Conservation (phyloP, 1,139 yeast species). For the Hemisphaericaspora xylanilytica region DNA sequence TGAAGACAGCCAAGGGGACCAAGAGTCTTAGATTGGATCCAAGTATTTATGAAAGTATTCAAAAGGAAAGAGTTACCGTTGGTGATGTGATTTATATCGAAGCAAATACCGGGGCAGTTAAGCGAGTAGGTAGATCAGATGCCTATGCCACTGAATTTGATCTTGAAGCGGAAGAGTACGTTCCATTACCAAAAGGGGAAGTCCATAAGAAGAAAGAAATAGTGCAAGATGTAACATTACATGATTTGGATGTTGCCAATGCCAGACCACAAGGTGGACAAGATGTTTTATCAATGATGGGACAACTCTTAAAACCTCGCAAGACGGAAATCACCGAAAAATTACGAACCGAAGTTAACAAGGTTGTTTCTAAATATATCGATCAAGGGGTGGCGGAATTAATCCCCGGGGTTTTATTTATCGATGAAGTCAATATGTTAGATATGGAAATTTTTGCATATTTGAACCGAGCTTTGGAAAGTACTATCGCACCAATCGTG, state of each 20-base stretch:
- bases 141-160: constrained; percentile 97
- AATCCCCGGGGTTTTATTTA: constrained; percentile 96
- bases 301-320: no score
- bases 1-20: constrained; percentile 95
- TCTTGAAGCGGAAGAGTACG: constrained; percentile 99
- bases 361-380: constrained; percentile 97
- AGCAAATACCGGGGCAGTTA: constrained; percentile 90
- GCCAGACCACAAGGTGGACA: constrained; percentile 97
- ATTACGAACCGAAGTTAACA: constrained; percentile 94
- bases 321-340: constrained; percentile 95
- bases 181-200: constrained; percentile 99
- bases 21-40: constrained; percentile 99
- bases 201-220: constrained; percentile 92
- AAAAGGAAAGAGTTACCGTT: constrained; percentile 93
- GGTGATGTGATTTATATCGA: constrained; percentile 97
- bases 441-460: constrained; percentile 97
- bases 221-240: constrained; percentile 93
- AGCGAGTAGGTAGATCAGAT: constrained; percentile 92
- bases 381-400: constrained; percentile 99
- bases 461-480: constrained; percentile 94
- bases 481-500: constrained; percentile 94
- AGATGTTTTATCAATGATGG: constrained; percentile 94
- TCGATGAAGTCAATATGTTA: constrained; percentile 98
- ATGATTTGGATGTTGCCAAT: constrained; percentile 97
- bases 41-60: constrained; percentile 94